These are phyloP conservation scores for Penicillium canescens DNA, from an alignment of 495 filamentous ascomycete species.

Conservation along the genomic window DNA sequence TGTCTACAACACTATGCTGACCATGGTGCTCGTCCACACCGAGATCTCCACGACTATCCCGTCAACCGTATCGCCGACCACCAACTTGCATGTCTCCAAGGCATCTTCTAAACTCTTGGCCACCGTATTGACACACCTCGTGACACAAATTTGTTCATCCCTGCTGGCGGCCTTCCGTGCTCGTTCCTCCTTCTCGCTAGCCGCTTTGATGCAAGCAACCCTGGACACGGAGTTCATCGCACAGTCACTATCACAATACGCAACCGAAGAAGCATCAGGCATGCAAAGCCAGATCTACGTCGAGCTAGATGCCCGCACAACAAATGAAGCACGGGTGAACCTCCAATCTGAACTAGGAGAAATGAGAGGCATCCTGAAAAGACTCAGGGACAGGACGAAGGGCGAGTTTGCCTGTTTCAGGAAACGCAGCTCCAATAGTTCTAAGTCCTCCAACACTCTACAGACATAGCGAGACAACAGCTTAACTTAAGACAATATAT, in stretches of 20 bases:
- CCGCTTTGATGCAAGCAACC: slow-evolving; percentile 93
- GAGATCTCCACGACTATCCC: slow-evolving; percentile 80
- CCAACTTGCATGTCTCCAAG: slow-evolving; percentile 37
- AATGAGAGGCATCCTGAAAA: slow-evolving; percentile 83
- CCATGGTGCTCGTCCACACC: slow-evolving; percentile 84
- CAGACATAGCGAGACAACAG: slow-evolving; percentile 3
- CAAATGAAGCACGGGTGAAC: slow-evolving; percentile 73
- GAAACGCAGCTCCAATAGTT: slow-evolving; percentile 39
- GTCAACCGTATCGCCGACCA: slow-evolving; percentile 29
- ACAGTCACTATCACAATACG: slow-evolving; percentile 86
- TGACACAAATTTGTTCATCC: slow-evolving; percentile 71
- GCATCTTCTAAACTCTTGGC: slow-evolving; percentile 59
- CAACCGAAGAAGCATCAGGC: slow-evolving; percentile 75
- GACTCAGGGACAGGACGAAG: slow-evolving; percentile 76
- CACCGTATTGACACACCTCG: slow-evolving; percentile 75
- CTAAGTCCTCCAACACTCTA: slow-evolving; percentile 16
- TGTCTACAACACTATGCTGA: slow-evolving; percentile 80
- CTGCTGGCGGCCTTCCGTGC: slow-evolving; percentile 70
- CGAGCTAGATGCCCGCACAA: slow-evolving; percentile 81
- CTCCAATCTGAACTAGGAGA: slow-evolving; percentile 85
- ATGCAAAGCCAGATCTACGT: slow-evolving; percentile 86
- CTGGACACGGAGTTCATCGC: slow-evolving; percentile 96
- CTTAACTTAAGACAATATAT: background rate
- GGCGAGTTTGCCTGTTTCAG: slow-evolving; percentile 84
- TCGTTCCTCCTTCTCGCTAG: slow-evolving; percentile 66